Base-by-base conservation (phyloP, 139 green algal genomes). In the Tetratostichococcus sp. region DNA sequence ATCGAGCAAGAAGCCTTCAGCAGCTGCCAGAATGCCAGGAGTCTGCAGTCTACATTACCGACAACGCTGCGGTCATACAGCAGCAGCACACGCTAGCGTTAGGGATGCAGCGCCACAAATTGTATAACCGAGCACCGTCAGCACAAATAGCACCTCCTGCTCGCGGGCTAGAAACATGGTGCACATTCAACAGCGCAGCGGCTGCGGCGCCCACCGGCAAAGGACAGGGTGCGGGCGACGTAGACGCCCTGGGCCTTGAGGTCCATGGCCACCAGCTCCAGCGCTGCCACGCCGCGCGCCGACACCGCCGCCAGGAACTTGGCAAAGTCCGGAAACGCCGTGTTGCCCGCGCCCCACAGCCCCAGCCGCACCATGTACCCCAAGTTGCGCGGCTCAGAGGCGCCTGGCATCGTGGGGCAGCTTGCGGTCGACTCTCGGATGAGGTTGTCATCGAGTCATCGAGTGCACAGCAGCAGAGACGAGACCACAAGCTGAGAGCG, bases 351-450 rank as follows among this genome's bases (percentile, higher is more conserved):
- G 23, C 86, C 88, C 86, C 88, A 93, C 71, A 91, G 79, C 23
- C 86, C 88, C 43, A 93, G 80, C 28, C 88, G 83, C 43, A 77
- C 77, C 86, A 91, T 89, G 78, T 93, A 93, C 39, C 80, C 84
- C 78, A 91, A 76, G 83, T 91, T 88, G 58, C 83, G 79, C 17
- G 75, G 67, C 80, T 93, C 88, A 0, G 83, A 87, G 30, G 84
- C 87, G 0, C 81, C 77, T 77, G 73, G 6, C 14, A 35, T 8
- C 39, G 39, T 14, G 39, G 8, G 8, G 8, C 8, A 50, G 39
- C 8, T 22, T 50, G 39, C 39, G 8, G 8, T 14, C 8, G 39
- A 50, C 14, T 50, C 14, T 50, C 39, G 39, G 39, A 70, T 31
- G 58, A n/a, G n/a, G n/a, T n/a, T n/a, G n/a, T n/a, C n/a, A n/a